Evolutionary conservation across 306 rosid species (phyloP).

Genomic region (Corylus avellana): DNA sequence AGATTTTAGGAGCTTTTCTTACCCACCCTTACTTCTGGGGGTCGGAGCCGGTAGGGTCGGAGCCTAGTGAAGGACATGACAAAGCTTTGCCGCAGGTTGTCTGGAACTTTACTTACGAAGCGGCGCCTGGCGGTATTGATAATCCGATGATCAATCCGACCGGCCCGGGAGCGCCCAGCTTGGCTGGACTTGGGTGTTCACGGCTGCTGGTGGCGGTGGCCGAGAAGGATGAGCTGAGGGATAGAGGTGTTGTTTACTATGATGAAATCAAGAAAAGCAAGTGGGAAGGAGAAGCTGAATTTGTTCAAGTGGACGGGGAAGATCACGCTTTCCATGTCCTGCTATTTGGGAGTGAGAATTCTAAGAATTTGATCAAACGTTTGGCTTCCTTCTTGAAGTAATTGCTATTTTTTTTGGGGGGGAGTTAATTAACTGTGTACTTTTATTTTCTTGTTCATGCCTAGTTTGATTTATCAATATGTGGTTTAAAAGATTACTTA

Average conservation of each 20-base stretch:
- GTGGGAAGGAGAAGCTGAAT: slow-evolving; percentile 43
- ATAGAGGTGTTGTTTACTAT: slow-evolving; percentile 37
- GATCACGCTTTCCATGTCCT: slow-evolving; percentile 35
- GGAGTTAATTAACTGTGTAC: not conserved
- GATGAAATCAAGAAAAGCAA: slow-evolving; percentile 37
- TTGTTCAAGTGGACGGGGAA: slow-evolving; percentile 32
- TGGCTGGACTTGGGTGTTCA: slow-evolving; percentile 40
- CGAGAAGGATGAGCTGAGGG: slow-evolving; percentile 28
- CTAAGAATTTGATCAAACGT: slow-evolving; percentile 15
- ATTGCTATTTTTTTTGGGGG: not conserved
- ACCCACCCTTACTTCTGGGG: slow-evolving; percentile 48
- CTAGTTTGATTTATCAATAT: not conserved
- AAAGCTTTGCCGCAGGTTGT: not conserved
- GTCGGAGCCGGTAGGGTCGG: slow-evolving; percentile 34
- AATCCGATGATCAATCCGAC: slow-evolving; percentile 40
- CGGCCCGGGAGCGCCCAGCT: slow-evolving; percentile 35
- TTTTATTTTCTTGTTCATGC: not conserved
- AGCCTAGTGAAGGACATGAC: slow-evolving; percentile 12
- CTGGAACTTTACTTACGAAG: slow-evolving; percentile 45
- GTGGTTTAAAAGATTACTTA: too few relatives aligned
- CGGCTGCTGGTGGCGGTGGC: slow-evolving; percentile 35
- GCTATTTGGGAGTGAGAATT: slow-evolving; percentile 5
- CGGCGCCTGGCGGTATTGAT: slow-evolving; percentile 38
- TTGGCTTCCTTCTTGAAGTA: slow-evolving; percentile 39
- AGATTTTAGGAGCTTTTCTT: slow-evolving; percentile 34